Evolutionary conservation across 2,329 filamentous ascomycete genomes (phyloP).

Genomic region (Fusarium globosum): DNA sequence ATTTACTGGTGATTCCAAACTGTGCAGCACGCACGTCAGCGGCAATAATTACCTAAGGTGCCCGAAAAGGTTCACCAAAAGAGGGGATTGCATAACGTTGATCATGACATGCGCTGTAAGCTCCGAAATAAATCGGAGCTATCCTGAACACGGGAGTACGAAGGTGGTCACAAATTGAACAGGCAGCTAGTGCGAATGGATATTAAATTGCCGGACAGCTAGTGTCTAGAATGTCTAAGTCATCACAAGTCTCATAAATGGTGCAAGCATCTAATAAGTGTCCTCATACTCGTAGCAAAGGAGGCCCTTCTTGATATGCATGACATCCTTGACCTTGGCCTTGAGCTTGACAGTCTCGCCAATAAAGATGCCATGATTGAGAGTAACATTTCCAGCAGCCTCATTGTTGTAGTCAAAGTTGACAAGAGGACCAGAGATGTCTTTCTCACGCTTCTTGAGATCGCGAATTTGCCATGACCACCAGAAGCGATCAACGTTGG

Average conservation of each 20-base stretch:
- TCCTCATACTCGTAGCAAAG: conserved; percentile 26
- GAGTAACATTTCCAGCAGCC: conserved; percentile 8
- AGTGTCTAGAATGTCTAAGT: neutral
- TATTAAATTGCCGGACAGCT: neutral
- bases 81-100: neutral
- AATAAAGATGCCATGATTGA: conserved; percentile 1
- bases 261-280: neutral
- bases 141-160: neutral
- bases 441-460: conserved; percentile 14
- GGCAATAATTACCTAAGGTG: neutral
- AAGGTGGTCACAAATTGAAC: neutral
- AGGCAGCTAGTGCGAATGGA: neutral
- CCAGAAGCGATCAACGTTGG: conserved; percentile 46
- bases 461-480: conserved; percentile 33
- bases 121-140: neutral
- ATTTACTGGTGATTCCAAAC: neutral
- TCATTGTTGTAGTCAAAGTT: conserved; percentile 29
- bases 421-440: conserved; percentile 25
- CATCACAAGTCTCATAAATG: neutral
- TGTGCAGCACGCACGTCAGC: neutral
- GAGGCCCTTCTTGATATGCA: conserved; percentile 19
- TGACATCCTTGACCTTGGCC: conserved; percentile 18
- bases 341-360: conserved; percentile 14
- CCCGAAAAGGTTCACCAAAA: neutral
- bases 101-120: neutral